phyloP scores from a whole-genome alignment of 2,329 filamentous ascomycete genomes.

The Sporothrix euskadiensis region DNA sequence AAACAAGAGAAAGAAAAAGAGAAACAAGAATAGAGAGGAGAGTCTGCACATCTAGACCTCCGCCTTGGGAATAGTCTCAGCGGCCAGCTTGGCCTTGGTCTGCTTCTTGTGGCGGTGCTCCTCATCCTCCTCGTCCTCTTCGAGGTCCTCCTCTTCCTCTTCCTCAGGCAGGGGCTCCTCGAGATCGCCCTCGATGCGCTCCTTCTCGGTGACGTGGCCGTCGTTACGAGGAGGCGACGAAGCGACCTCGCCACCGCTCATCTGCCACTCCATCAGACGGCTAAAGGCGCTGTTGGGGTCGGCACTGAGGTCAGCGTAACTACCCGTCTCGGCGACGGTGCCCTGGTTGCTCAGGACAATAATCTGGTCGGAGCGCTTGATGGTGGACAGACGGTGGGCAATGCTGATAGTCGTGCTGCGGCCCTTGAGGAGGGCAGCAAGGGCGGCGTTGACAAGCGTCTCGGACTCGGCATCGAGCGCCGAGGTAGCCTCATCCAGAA shows the following conservation, averaged over 20 bases:
- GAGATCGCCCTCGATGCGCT: constrained; percentile 54
- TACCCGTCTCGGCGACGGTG: constrained; percentile 85
- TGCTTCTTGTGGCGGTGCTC: constrained; percentile 10
- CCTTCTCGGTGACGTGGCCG: constrained; percentile 51
- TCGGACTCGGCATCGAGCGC: constrained; percentile 96
- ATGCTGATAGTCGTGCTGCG: constrained; percentile 97
- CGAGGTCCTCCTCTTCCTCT: constrained; percentile 33
- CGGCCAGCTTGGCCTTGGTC: not conserved
- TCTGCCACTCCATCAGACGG: constrained; percentile 98
- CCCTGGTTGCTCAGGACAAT: constrained; percentile 88
- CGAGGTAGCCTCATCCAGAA: constrained; percentile 94
- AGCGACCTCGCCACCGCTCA: constrained; percentile 74
- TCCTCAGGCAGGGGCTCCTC: constrained; percentile 45
- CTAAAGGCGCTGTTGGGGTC: constrained; percentile 82
- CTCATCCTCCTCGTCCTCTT: constrained; percentile 10
- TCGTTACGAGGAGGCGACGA: constrained; percentile 39
- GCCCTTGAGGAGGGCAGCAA: constrained; percentile 76
- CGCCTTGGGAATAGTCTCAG: not conserved
- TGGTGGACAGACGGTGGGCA: constrained; percentile 91
- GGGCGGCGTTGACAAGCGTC: constrained; percentile 89
- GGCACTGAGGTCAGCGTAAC: constrained; percentile 73
- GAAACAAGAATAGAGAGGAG: not conserved
- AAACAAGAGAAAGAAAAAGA: not conserved
- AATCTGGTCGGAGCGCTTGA: constrained; percentile 92
- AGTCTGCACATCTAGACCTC: not conserved